Base-by-base conservation (phyloP, 202 grass and related monocot genomes). In the Bolboschoenoplectus hybrid region DNA sequence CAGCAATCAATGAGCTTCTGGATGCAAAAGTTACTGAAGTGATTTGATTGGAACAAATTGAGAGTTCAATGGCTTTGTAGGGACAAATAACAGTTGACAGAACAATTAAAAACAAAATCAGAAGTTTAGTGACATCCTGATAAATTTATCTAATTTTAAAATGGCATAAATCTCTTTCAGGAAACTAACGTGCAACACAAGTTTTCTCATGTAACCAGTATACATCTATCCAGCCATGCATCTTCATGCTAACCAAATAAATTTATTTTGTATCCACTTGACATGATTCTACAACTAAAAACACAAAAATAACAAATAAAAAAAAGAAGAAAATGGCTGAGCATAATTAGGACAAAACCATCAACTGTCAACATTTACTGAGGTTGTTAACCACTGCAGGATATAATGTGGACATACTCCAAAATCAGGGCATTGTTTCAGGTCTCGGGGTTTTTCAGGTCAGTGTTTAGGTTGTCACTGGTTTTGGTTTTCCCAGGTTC, bases 161-260 rank as follows among this genome's bases (percentile, higher is more conserved):
- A 71, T 71, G 67, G 67, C 40, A 46, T 13, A 9, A n/a, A 46
- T 71, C 41, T 46, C 46, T 44, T 41, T 20, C 40, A 71, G 3
- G 3, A 40, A 6, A 67, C 36, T 67, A 67, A 35, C 62, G 35
- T 10, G 35, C 26, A 55, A 2, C 2, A 55, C 52, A 55, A 55
- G 14, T 13, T 55, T 55, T 55, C 52, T 55, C 52, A 55, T 63
- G 60, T 9, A 65, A 65, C 9, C 36, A 36, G 26, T 8, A 65
- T 35, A 65, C 9, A 65, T 3, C 9, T 35, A 11, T 71, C 67
- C 17, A 45, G 16, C 16, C 16, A 71, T 45, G 46, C 40, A 44
- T 17, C 67, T 68, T 70, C 67, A 70, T 66, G 32, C 40, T 67
- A 67, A 16, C 67, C 40, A 19, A 71, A 71, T 16, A 16, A 19